Evolutionary conservation across 2,329 filamentous ascomycete genomes (phyloP).

Genomic region (Botryotinia convoluta): DNA sequence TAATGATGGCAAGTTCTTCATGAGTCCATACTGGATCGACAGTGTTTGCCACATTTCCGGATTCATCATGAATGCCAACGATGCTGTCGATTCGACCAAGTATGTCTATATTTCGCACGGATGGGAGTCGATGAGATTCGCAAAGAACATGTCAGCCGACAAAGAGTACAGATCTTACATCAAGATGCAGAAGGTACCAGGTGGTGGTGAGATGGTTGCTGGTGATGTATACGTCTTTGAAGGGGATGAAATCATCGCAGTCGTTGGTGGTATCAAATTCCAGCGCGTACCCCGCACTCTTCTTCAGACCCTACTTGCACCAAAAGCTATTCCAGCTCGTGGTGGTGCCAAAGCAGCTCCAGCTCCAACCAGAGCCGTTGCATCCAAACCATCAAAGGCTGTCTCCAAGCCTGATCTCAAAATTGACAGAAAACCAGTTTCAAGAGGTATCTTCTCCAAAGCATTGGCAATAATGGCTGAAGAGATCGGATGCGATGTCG

Average conservation of each 20-base stretch:
- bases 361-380: background rate
- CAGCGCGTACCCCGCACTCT: constrained; percentile 20
- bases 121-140: constrained; percentile 33
- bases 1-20: constrained; percentile 53
- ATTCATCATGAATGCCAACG: constrained; percentile 58
- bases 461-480: constrained; percentile 56
- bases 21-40: constrained; percentile 58
- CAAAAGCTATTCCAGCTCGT: constrained; percentile 9
- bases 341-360: background rate
- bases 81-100: constrained; percentile 31
- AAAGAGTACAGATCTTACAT: constrained; percentile 31
- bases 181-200: constrained; percentile 36
- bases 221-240: constrained; percentile 43
- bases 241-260: constrained; percentile 38
- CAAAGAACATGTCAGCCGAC: constrained; percentile 26
- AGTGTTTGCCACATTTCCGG: constrained; percentile 58
- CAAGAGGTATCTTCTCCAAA: constrained; percentile 24
- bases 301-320: constrained; percentile 20
- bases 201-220: constrained; percentile 34
- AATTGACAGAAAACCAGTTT: constrained; percentile 34
- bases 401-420: background rate
- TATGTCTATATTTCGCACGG: constrained; percentile 34
- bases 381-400: background rate
- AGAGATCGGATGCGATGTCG: constrained; percentile 53
- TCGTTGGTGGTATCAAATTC: constrained; percentile 36